These are phyloP conservation scores for Gypsophila paniculata DNA, from an alignment of 179 eudicot species.

Conservation along the genomic window DNA sequence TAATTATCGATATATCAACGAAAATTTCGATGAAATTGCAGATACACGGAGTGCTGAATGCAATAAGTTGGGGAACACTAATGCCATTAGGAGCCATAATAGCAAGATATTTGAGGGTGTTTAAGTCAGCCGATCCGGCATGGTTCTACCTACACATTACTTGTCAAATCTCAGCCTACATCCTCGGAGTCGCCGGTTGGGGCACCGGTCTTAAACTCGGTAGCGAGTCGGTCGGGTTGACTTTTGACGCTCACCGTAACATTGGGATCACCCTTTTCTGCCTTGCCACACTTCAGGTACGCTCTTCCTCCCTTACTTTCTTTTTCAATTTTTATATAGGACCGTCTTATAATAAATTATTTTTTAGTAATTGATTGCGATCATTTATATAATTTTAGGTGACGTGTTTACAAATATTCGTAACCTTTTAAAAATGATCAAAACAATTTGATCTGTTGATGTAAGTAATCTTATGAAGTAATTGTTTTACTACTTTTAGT, in stretches of 20 bases:
- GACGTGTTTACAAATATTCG: too few relatives aligned
- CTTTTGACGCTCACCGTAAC: constrained; percentile 33
- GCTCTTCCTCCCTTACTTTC: background rate
- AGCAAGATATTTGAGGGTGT: constrained; percentile 46
- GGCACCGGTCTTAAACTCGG: constrained; percentile 47
- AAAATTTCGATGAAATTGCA: background rate
- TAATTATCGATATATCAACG: background rate
- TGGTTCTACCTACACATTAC: constrained; percentile 42
- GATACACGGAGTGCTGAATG: constrained; percentile 42
- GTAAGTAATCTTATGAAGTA: too few relatives aligned
- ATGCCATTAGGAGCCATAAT: constrained; percentile 43
- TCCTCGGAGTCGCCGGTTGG: constrained; percentile 45
- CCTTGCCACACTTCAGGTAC: constrained; percentile 47
- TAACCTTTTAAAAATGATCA: too few relatives aligned
- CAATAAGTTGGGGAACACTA: constrained; percentile 42
- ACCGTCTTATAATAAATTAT: too few relatives aligned
- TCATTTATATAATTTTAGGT: too few relatives aligned
- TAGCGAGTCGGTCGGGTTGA: constrained; percentile 32
- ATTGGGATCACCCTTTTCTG: constrained; percentile 45
- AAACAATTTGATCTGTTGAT: too few relatives aligned
- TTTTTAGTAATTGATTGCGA: too few relatives aligned
- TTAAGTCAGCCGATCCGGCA: constrained; percentile 39
- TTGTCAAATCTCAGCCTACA: constrained; percentile 39
- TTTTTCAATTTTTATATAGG: too few relatives aligned
- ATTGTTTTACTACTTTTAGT: too few relatives aligned